phyloP scores from a whole-genome alignment of 352 stramenopile species.

The Globisporangium ultimum region DNA sequence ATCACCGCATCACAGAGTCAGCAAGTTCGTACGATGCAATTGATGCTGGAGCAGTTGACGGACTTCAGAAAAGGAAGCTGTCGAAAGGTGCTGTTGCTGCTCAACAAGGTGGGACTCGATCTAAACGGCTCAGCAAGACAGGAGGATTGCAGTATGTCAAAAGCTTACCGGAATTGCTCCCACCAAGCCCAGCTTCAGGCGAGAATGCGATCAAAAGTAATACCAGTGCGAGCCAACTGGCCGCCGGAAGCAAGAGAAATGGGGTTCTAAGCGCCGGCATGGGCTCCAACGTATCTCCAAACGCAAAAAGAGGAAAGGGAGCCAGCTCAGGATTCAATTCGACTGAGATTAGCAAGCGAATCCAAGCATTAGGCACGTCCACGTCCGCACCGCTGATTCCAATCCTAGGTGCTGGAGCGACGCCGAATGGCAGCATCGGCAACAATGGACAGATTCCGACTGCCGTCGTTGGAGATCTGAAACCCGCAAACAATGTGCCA shows the following conservation, averaged over 20 bases:
- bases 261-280: neutral
- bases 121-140: constrained; percentile 11
- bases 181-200: neutral
- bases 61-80: constrained; percentile 13
- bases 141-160: constrained; percentile 18
- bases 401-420: neutral
- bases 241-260: constrained; percentile 1
- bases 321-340: constrained; percentile 24
- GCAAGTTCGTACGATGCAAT: neutral
- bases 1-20: neutral
- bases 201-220: neutral
- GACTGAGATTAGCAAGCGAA: constrained; percentile 45
- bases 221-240: neutral
- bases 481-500: neutral
- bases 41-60: neutral
- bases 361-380: constrained; percentile 50
- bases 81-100: constrained; percentile 6
- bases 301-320: neutral
- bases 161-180: constrained; percentile 40
- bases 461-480: neutral
- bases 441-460: neutral
- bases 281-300: neutral
- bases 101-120: neutral
- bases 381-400: constrained; percentile 25
- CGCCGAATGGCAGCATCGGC: neutral